phyloP scores from a whole-genome alignment of 345 rosid genomes.

The Ceriops decandra region DNA sequence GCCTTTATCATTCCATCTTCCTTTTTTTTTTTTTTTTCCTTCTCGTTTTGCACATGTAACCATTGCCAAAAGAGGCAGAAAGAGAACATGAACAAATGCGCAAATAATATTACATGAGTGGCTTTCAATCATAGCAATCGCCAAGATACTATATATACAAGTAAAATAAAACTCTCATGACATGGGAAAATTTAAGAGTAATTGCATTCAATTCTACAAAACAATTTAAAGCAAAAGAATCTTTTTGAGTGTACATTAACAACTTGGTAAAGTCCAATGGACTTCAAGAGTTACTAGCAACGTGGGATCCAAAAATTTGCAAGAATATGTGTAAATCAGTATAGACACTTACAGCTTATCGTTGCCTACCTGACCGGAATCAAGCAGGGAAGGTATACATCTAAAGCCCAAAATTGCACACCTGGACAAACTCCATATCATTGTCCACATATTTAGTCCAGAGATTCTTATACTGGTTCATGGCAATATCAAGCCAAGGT shows the following conservation, averaged over 20 bases:
- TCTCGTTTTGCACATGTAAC: background rate
- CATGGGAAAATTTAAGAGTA: background rate
- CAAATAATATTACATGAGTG: too few relatives aligned
- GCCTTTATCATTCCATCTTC: background rate
- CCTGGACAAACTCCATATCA: constrained; percentile 36
- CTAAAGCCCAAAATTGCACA: constrained; percentile 62
- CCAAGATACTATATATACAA: background rate
- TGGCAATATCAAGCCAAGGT: constrained; percentile 94
- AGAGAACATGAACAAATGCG: too few relatives aligned
- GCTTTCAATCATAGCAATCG: background rate
- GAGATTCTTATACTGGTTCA: constrained; percentile 81
- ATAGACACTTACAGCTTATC: constrained; percentile 33
- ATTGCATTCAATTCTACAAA: background rate
- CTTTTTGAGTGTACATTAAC: constrained; percentile 19
- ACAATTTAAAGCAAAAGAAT: constrained; percentile 19
- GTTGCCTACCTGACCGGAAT: constrained; percentile 21
- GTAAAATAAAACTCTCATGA: constrained; percentile 1
- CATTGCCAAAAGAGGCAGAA: too few relatives aligned
- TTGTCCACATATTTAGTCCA: constrained; percentile 86
- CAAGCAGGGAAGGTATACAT: constrained; percentile 15
- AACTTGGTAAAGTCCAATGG: constrained; percentile 29
- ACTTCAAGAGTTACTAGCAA: constrained; percentile 24
- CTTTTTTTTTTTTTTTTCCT: background rate
- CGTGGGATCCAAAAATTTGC: constrained; percentile 20
- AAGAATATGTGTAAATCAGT: constrained; percentile 18